phyloP scores from a whole-genome alignment of 805 yeast genomes.

The Candida chauliodis region DNA sequence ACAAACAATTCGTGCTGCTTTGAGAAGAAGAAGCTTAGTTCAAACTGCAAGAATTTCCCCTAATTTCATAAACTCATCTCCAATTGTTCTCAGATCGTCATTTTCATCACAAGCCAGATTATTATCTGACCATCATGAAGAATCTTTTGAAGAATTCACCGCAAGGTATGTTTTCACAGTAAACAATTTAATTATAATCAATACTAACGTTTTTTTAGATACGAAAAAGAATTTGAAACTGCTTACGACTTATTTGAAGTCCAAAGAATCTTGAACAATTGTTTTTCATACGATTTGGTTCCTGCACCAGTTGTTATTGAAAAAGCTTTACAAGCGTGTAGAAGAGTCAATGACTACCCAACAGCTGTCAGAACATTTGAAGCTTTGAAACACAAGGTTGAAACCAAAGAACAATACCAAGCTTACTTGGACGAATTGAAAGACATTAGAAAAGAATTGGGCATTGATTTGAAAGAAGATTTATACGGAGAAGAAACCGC shows the following conservation, averaged over 20 bases:
- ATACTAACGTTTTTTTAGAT: constrained; percentile 45
- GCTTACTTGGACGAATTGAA: constrained; percentile 95
- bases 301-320: constrained; percentile 97
- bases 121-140: constrained; percentile 85
- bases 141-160: constrained; percentile 93
- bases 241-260: constrained; percentile 47
- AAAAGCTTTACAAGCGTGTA: constrained; percentile 94
- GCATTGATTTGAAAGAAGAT: constrained; percentile 90
- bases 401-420: constrained; percentile 87
- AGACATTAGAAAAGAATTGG: constrained; percentile 87
- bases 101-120: constrained; percentile 44
- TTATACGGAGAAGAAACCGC: constrained; percentile 44
- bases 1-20: constrained; percentile 40
- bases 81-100: constrained; percentile 12
- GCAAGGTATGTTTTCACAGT: constrained; percentile 47
- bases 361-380: constrained; percentile 98
- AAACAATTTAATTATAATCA: background rate
- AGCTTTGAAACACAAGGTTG: constrained; percentile 95
- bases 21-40: constrained; percentile 32
- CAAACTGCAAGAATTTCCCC: constrained; percentile 25
- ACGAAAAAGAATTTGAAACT: constrained; percentile 88
- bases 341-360: constrained; percentile 98
- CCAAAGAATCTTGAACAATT: constrained; percentile 92
- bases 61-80: constrained; percentile 17
- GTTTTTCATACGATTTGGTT: constrained; percentile 96